Evolutionary conservation across 2,329 filamentous ascomycete species (phyloP).

Genomic region (Cordyceps cateniannulata): DNA sequence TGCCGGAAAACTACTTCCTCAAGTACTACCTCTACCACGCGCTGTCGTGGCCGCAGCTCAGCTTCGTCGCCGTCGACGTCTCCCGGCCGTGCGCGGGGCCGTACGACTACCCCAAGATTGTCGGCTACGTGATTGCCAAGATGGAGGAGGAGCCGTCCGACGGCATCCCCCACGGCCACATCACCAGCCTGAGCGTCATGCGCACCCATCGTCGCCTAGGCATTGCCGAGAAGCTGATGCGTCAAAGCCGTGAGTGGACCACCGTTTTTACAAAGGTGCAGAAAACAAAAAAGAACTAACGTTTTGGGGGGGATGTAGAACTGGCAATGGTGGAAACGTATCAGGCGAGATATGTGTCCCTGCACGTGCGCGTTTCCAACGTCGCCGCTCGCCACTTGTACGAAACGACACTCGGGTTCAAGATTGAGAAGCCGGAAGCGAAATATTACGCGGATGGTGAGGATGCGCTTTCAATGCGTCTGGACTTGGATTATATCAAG

Average conservation of each 20-base stretch:
- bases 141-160: conserved; percentile 98
- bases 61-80: conserved; percentile 91
- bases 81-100: conserved; percentile 69
- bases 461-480: conserved; percentile 90
- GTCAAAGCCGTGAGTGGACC: conserved; percentile 74
- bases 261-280: no score
- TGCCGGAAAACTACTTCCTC: conserved; percentile 99
- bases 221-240: conserved; percentile 95
- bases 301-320: not conserved
- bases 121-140: conserved; percentile 98
- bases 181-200: conserved; percentile 94
- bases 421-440: conserved; percentile 74
- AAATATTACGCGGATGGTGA: conserved; percentile 98
- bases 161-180: conserved; percentile 89
- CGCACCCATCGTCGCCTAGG: conserved; percentile 85
- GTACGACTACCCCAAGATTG: conserved; percentile 92
- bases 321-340: conserved; percentile 96
- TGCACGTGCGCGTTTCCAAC: conserved; percentile 95
- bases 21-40: conserved; percentile 99
- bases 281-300: no score
- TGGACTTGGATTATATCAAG: conserved; percentile 64
- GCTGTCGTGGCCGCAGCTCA: conserved; percentile 94
- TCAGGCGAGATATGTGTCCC: conserved; percentile 82
- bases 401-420: conserved; percentile 84
- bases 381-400: conserved; percentile 86